A percentile compares a stretch with the other conserved stretches of the same genome.
These are phyloP conservation scores for Pestalotiopsis sp. DNA, from an alignment of 2,329 filamentous ascomycete genomes.

Conservation along the genomic window DNA sequence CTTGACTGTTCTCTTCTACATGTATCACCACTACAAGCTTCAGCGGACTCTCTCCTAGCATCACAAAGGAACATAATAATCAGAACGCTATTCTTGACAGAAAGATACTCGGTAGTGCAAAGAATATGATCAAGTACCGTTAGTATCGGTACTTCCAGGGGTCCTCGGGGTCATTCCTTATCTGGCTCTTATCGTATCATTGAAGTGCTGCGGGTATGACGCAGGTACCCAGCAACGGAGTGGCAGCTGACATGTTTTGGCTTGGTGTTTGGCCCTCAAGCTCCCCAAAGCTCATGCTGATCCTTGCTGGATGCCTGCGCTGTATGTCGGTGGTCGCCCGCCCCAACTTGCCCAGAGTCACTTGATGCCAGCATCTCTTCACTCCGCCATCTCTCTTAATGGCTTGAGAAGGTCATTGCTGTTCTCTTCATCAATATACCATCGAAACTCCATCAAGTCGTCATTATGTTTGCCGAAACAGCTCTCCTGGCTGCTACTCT, in stretches of 20 bases:
- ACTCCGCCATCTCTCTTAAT: neutral
- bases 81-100: too few relatives aligned
- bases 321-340: neutral
- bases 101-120: neutral
- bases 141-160: neutral
- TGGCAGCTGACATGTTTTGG: neutral
- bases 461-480: constrained; percentile 30
- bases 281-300: neutral
- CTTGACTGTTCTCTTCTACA: too few relatives aligned
- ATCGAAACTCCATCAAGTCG: neutral
- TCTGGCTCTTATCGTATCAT: constrained; percentile 8
- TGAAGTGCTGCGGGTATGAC: constrained; percentile 12
- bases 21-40: too few relatives aligned
- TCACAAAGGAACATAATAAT: too few relatives aligned
- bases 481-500: constrained; percentile 37
- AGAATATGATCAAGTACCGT: neutral
- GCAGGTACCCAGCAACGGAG: constrained; percentile 14
- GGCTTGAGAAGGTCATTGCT: neutral
- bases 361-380: neutral
- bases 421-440: neutral
- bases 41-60: too few relatives aligned
- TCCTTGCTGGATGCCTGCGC: neutral
- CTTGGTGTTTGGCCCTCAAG: constrained; percentile 1
- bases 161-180: neutral
- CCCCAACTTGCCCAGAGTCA: neutral